A percentile compares a stretch with the other conserved stretches of the same genome.
Evolutionary conservation across 257 asterid genomes (phyloP).

Genomic region (Scutellaria barbata): DNA sequence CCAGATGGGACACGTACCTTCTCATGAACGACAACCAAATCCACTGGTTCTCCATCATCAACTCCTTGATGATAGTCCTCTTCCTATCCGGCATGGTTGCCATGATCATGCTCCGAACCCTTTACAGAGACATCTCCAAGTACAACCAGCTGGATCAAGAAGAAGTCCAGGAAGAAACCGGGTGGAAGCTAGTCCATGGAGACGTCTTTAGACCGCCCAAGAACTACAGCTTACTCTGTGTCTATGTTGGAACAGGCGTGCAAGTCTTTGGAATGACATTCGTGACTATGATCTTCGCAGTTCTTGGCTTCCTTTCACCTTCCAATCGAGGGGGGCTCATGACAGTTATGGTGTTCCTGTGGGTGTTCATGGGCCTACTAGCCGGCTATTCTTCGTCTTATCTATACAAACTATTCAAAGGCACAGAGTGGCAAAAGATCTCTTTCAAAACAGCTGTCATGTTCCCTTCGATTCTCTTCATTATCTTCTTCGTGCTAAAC

Average conservation of each 20-base stretch:
- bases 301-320: conserved; percentile 64
- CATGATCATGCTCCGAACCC: conserved; percentile 58
- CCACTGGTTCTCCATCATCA: conserved; percentile 58
- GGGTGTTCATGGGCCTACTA: conserved; percentile 58
- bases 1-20: conserved; percentile 62
- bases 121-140: conserved; percentile 52
- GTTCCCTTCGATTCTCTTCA: conserved; percentile 52
- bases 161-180: conserved; percentile 54
- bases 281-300: conserved; percentile 54
- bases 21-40: conserved; percentile 53
- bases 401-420: conserved; percentile 47
- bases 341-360: conserved; percentile 59
- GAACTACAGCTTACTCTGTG: conserved; percentile 46
- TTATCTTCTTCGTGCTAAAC: conserved; percentile 47
- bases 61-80: conserved; percentile 59
- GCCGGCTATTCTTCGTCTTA: conserved; percentile 54
- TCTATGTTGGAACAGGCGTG: conserved; percentile 59
- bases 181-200: conserved; percentile 61
- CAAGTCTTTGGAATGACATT: conserved; percentile 61
- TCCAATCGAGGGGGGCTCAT: conserved; percentile 57
- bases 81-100: conserved; percentile 67
- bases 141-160: conserved; percentile 58
- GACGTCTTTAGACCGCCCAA: conserved; percentile 59
- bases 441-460: conserved; percentile 51
- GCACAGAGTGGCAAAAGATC: conserved; percentile 51